phyloP scores from a whole-genome alignment of 257 asterid species.

The Lantana camara region DNA sequence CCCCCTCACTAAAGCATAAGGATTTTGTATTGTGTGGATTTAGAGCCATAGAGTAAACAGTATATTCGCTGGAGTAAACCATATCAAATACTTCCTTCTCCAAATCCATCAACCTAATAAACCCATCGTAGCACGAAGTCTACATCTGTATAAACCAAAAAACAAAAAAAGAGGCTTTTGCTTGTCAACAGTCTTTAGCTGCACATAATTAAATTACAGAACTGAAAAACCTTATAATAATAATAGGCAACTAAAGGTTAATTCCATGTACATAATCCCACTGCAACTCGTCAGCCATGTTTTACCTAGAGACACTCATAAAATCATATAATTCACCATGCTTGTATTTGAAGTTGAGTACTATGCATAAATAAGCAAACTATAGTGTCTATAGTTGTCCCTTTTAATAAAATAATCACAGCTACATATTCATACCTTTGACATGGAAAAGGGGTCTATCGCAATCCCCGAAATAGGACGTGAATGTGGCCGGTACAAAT shows the following conservation, averaged over 20 bases:
- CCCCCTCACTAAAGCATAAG: constrained; percentile 73
- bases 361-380: background rate
- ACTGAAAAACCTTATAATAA: background rate
- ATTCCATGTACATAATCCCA: constrained; percentile 4
- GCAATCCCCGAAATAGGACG: constrained; percentile 79
- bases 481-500: constrained; percentile 55
- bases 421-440: constrained; percentile 51
- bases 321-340: background rate
- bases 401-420: background rate
- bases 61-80: constrained; percentile 50
- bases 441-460: constrained; percentile 56
- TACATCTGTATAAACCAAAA: constrained; percentile 65
- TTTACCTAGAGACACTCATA: background rate
- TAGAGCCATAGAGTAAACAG: constrained; percentile 55
- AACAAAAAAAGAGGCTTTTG: too few species aligned
- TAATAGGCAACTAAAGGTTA: background rate
- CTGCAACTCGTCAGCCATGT: background rate
- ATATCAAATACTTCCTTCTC: constrained; percentile 77
- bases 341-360: constrained; percentile 21
- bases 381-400: too few species aligned
- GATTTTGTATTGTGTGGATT: constrained; percentile 50
- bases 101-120: constrained; percentile 74
- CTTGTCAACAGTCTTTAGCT: constrained; percentile 13
- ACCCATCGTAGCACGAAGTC: constrained; percentile 84
- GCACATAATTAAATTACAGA: background rate